phyloP scores from a whole-genome alignment of 2,329 filamentous ascomycete species.

The Aspergillus piperis region DNA sequence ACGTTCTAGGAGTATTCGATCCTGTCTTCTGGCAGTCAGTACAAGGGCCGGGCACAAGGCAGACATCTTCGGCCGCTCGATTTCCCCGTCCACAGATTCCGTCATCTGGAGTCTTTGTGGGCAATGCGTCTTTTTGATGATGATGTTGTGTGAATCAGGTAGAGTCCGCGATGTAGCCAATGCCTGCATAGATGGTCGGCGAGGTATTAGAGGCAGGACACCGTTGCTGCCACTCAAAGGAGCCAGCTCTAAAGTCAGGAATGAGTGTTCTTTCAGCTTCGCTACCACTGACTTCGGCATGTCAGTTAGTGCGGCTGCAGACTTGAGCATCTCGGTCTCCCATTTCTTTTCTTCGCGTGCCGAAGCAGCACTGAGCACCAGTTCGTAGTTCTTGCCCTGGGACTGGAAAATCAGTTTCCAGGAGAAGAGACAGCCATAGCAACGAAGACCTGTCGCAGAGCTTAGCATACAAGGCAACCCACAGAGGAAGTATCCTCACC shows the following conservation, averaged over 20 bases:
- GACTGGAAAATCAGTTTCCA: conserved; percentile 90
- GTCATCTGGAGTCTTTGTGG: conserved; percentile 58
- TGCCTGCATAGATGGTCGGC: conserved; percentile 71
- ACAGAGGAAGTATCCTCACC: conserved; percentile 27
- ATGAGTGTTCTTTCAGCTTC: conserved; percentile 30
- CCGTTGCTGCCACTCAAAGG: conserved; percentile 75
- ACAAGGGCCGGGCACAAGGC: conserved; percentile 69
- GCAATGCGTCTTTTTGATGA: conserved; percentile 81
- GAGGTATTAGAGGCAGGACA: conserved; percentile 62
- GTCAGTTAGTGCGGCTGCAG: conserved; percentile 52
- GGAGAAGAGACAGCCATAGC: conserved; percentile 79
- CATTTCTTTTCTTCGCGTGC: conserved; percentile 77
- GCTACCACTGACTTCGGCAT: conserved; percentile 49
- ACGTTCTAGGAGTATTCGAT: conserved; percentile 75
- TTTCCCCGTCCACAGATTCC: conserved; percentile 51
- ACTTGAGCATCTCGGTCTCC: conserved; percentile 66
- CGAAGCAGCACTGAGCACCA: conserved; percentile 85
- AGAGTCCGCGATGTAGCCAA: conserved; percentile 72
- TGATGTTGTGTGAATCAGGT: conserved; percentile 70
- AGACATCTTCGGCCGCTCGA: conserved; percentile 80
- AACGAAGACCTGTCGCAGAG: conserved; percentile 70
- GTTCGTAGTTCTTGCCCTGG: conserved; percentile 74
- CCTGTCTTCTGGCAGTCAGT: conserved; percentile 71
- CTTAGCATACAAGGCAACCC: conserved; percentile 13
- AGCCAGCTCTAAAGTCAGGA: conserved; percentile 68